phyloP scores from a whole-genome alignment of 176 grass and related monocot genomes.

The Carex littledalei region DNA sequence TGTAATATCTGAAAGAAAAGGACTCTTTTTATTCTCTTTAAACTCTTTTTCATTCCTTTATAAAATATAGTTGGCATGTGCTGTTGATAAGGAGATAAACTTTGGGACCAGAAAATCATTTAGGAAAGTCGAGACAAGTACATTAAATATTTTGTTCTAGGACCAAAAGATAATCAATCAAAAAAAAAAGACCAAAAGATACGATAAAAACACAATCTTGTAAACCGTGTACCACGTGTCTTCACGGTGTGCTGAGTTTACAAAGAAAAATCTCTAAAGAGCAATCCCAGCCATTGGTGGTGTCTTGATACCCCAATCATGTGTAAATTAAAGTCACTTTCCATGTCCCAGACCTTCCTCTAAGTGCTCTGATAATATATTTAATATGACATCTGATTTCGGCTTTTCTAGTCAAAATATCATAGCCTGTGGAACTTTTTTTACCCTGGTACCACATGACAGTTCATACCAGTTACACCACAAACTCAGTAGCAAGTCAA shows the following conservation, averaged over 20 bases:
- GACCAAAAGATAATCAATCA: no score
- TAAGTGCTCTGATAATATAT: slow-evolving; percentile 13
- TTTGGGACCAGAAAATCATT: background rate
- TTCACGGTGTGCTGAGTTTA: background rate
- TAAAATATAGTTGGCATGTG: background rate
- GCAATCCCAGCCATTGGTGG: background rate
- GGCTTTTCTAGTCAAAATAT: background rate
- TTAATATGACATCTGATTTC: background rate
- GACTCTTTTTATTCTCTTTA: slow-evolving; percentile 1
- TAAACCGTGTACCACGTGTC: slow-evolving; percentile 12
- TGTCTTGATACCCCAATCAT: slow-evolving; percentile 15
- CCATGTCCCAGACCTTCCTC: background rate
- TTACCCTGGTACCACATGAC: background rate
- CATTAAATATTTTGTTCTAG: background rate
- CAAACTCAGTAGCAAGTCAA: background rate
- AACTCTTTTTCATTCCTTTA: background rate
- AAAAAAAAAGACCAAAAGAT: no score
- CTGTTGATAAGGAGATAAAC: background rate
- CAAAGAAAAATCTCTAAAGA: slow-evolving; percentile 4
- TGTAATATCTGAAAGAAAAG: slow-evolving; percentile 8
- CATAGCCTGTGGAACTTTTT: background rate
- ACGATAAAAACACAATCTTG: background rate
- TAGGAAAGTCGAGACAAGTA: background rate
- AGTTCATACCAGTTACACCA: background rate
- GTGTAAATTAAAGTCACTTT: slow-evolving; percentile 1